Percentiles rank a stretch among this genome's conserved stretches.
These are phyloP conservation scores for Suillus variegatus DNA, from an alignment of 768 basidiomycete species.

Conservation along the genomic window DNA sequence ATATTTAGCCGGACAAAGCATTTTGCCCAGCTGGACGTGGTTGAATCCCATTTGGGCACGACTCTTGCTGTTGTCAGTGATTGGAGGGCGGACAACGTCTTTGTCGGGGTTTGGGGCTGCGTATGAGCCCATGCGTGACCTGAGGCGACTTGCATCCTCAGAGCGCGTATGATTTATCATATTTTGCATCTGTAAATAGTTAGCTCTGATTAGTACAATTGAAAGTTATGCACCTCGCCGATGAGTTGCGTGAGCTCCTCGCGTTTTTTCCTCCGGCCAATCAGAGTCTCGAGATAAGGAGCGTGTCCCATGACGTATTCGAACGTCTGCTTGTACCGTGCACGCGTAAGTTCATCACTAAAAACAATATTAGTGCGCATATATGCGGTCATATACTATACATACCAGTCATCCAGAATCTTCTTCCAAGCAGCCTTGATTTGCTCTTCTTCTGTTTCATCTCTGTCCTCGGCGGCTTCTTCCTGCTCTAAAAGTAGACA, in stretches of 20 bases:
- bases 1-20: conserved; percentile 5
- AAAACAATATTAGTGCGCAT: neutral
- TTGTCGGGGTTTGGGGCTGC: conserved; percentile 1
- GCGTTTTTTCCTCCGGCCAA: neutral
- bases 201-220: neutral
- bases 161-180: neutral
- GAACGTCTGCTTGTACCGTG: neutral
- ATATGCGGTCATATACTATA: neutral
- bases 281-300: neutral
- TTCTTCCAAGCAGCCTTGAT: neutral
- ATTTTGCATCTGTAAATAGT: conserved; percentile 3
- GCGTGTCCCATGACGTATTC: neutral
- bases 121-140: neutral
- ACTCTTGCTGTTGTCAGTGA: neutral
- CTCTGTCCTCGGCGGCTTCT: neutral
- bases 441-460: neutral
- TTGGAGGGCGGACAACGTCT: neutral
- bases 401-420: neutral
- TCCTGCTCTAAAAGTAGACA: conserved; percentile 8
- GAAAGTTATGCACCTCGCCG: neutral
- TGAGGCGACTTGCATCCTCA: neutral
- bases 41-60: conserved; percentile 4
- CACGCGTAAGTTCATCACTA: neutral
- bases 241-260: conserved; percentile 1
- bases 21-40: conserved; percentile 1